Evolutionary conservation across 2,329 filamentous ascomycete genomes (phyloP).

Genomic region (Diaporthe australafricana): DNA sequence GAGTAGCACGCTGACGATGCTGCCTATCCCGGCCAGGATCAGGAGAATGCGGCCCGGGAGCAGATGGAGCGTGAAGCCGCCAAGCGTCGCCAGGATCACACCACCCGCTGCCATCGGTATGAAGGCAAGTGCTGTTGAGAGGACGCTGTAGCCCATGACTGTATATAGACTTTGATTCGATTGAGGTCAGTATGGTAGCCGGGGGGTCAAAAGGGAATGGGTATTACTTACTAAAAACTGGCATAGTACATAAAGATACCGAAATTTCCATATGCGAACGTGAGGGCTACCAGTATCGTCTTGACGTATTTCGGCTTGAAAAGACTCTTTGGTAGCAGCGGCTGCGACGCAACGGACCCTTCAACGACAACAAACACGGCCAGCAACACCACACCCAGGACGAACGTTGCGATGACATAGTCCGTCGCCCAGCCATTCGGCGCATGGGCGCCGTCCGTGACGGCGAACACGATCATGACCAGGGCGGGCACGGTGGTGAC

Average conservation of each 20-base stretch:
- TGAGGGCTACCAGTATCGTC: constrained; percentile 68
- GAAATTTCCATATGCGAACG: constrained; percentile 76
- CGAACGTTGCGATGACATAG: constrained; percentile 75
- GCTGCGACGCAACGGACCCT: constrained; percentile 75
- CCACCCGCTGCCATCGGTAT: constrained; percentile 76
- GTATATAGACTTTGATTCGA: constrained; percentile 66
- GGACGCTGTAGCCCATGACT: constrained; percentile 67
- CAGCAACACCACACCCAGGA: constrained; percentile 71
- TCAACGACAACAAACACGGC: constrained; percentile 75
- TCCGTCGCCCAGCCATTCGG: constrained; percentile 78
- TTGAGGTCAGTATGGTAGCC: constrained; percentile 61
- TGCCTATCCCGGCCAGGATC: constrained; percentile 70
- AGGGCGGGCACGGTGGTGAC: constrained; percentile 72
- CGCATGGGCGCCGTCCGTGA: constrained; percentile 79
- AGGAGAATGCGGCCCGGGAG: constrained; percentile 73
- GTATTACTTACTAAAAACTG: constrained; percentile 69
- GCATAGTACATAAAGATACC: constrained; percentile 78
- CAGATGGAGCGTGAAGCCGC: constrained; percentile 75
- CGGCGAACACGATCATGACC: constrained; percentile 78
- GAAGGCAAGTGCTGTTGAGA: constrained; percentile 77
- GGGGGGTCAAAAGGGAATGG: constrained; percentile 54
- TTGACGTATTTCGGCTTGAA: constrained; percentile 79
- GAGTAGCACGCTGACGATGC: constrained; percentile 67
- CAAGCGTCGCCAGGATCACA: constrained; percentile 70
- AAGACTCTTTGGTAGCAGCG: constrained; percentile 76